Percentiles rank a stretch among this genome's conserved stretches.
phyloP scores from a whole-genome alignment of 208 protist species.

The Leishmania guyanensis region DNA sequence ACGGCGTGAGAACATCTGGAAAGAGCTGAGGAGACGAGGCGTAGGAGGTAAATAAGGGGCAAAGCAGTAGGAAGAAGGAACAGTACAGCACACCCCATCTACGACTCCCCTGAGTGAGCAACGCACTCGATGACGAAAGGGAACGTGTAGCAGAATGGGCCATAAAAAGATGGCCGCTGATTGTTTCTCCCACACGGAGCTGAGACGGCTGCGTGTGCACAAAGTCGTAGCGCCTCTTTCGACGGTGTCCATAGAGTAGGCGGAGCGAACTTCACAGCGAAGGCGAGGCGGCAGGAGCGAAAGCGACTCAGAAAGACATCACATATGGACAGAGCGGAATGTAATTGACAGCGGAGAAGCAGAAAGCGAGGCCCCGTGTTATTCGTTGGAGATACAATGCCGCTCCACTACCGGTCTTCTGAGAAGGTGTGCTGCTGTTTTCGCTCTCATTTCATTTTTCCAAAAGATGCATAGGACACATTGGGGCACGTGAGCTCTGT shows the following conservation, averaged over 20 bases:
- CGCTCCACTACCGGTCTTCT: neutral
- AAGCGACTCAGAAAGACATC: neutral
- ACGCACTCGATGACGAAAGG: neutral
- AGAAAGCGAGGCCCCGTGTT: neutral
- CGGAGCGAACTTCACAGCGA: neutral
- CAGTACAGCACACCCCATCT: neutral
- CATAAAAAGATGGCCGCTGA: neutral
- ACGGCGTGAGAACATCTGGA: conserved; percentile 12
- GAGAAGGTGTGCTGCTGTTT: neutral
- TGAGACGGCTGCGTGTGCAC: neutral
- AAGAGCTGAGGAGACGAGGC: neutral
- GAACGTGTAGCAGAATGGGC: neutral
- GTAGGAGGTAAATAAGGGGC: neutral
- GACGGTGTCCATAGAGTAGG: too few relatives aligned
- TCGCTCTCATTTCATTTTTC: neutral
- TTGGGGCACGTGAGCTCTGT: too few relatives aligned
- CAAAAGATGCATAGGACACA: too few relatives aligned
- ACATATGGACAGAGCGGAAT: neutral
- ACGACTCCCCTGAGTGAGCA: neutral
- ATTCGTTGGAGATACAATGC: neutral
- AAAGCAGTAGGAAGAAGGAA: neutral
- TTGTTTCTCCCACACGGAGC: neutral
- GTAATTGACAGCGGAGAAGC: neutral
- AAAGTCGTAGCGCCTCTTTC: neutral
- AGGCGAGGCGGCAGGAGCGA: neutral